phyloP scores from a whole-genome alignment of 2,329 filamentous ascomycete genomes.

The Botrytis byssoidea region DNA sequence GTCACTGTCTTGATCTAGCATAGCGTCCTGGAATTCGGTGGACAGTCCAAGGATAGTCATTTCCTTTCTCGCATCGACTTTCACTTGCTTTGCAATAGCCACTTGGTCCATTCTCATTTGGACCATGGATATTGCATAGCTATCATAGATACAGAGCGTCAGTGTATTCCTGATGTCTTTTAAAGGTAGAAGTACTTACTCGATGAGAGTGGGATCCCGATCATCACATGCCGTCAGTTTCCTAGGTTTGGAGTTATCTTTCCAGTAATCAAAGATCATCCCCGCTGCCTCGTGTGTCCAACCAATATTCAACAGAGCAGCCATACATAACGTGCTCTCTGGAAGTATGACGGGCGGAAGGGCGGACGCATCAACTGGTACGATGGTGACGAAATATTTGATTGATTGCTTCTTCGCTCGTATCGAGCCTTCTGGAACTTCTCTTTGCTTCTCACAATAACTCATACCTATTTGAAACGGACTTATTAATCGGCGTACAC shows the following conservation, averaged over 20 bases:
- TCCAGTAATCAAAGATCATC: not conserved
- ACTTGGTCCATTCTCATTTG: not conserved
- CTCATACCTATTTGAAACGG: not conserved
- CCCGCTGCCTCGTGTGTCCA: not conserved
- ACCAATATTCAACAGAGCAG: not conserved
- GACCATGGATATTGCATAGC: not conserved
- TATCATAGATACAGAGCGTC: not conserved
- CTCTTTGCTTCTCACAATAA: not conserved
- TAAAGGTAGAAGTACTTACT: not conserved
- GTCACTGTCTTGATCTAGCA: not conserved
- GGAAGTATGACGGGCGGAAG: not conserved
- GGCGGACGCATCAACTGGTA: not conserved
- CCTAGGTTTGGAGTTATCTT: not conserved
- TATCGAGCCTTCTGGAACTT: not conserved
- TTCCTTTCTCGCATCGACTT: not conserved
- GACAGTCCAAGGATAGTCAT: not conserved
- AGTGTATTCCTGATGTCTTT: not conserved
- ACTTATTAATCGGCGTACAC: too few species aligned
- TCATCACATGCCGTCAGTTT: not conserved
- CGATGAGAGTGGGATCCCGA: slow-evolving; percentile 1
- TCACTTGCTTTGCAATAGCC: not conserved
- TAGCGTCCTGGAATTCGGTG: not conserved
- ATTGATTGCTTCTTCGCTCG: not conserved
- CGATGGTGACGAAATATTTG: not conserved
- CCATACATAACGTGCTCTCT: not conserved